phyloP scores from a whole-genome alignment of 495 filamentous ascomycete species.

The Hypoxylon lienhwacheense region DNA sequence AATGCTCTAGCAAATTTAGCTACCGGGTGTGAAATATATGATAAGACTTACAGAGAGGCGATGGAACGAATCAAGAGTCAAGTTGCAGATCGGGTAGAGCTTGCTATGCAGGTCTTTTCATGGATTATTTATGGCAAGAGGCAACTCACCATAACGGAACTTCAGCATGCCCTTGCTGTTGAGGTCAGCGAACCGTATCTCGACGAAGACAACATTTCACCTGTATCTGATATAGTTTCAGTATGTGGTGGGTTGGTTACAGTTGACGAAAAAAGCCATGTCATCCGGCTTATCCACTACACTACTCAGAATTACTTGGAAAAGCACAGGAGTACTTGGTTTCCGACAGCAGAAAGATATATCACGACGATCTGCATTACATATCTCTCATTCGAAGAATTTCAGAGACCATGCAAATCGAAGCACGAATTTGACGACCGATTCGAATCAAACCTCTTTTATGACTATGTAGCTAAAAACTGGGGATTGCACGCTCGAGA shows the following conservation, averaged over 20 bases:
- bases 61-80: slow-evolving; percentile 50
- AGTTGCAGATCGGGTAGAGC: slow-evolving; percentile 16
- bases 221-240: slow-evolving; percentile 42
- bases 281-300: slow-evolving; percentile 56
- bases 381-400: background rate
- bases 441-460: too few species aligned
- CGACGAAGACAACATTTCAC: slow-evolving; percentile 40
- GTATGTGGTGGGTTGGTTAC: slow-evolving; percentile 55
- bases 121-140: slow-evolving; percentile 49
- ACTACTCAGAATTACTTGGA: slow-evolving; percentile 53
- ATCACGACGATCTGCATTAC: background rate
- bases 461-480: too few species aligned
- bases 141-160: slow-evolving; percentile 45
- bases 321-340: background rate
- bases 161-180: slow-evolving; percentile 51
- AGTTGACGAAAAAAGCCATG: slow-evolving; percentile 47
- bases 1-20: background rate
- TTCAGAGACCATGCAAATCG: background rate
- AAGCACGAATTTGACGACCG: too few species aligned
- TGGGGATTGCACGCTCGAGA: too few species aligned
- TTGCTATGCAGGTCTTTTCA: slow-evolving; percentile 41
- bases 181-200: slow-evolving; percentile 34
- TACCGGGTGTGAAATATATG: slow-evolving; percentile 8
- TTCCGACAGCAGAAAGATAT: background rate
- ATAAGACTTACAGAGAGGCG: slow-evolving; percentile 44